These are phyloP conservation scores for Zangia roseola DNA, from an alignment of 768 basidiomycete genomes.

Conservation along the genomic window DNA sequence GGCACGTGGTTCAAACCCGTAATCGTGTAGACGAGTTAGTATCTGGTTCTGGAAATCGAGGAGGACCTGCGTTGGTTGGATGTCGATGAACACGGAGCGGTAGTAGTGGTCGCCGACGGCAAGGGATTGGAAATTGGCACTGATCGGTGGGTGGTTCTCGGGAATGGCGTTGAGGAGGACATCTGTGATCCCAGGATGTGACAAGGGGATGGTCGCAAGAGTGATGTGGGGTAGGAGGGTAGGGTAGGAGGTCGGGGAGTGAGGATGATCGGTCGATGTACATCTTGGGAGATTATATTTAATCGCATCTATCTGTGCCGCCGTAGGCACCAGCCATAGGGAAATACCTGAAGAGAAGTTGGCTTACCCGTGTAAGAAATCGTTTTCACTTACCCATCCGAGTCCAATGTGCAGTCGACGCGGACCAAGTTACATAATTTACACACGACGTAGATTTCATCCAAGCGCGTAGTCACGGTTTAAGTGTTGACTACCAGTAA, in stretches of 20 bases:
- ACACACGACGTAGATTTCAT: slow-evolving; percentile 3
- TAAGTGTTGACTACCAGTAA: neutral
- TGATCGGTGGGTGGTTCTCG: slow-evolving; percentile 32
- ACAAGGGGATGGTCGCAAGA: slow-evolving; percentile 44
- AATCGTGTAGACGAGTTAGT: slow-evolving; percentile 32
- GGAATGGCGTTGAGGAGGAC: slow-evolving; percentile 43
- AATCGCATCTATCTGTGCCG: slow-evolving; percentile 43
- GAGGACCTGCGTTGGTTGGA: slow-evolving; percentile 47
- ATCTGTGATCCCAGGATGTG: neutral
- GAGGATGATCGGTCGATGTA: slow-evolving; percentile 13
- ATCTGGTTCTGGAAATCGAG: slow-evolving; percentile 48
- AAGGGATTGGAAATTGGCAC: slow-evolving; percentile 51
- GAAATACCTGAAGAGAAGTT: slow-evolving; percentile 44
- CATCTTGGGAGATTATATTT: slow-evolving; percentile 46
- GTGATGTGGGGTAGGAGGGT: slow-evolving; percentile 71
- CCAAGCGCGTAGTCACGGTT: neutral
- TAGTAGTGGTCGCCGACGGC: slow-evolving; percentile 63
- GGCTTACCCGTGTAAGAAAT: neutral
- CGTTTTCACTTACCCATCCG: slow-evolving; percentile 21
- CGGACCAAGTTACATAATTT: slow-evolving; percentile 4
- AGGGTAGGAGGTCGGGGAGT: slow-evolving; percentile 51
- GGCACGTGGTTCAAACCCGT: slow-evolving; percentile 43
- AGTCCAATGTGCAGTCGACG: too few relatives aligned
- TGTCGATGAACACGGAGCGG: slow-evolving; percentile 63
- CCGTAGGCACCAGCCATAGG: slow-evolving; percentile 69